Evolutionary conservation across 768 basidiomycete genomes (phyloP).

Genomic region (Leccinum imitatum): DNA sequence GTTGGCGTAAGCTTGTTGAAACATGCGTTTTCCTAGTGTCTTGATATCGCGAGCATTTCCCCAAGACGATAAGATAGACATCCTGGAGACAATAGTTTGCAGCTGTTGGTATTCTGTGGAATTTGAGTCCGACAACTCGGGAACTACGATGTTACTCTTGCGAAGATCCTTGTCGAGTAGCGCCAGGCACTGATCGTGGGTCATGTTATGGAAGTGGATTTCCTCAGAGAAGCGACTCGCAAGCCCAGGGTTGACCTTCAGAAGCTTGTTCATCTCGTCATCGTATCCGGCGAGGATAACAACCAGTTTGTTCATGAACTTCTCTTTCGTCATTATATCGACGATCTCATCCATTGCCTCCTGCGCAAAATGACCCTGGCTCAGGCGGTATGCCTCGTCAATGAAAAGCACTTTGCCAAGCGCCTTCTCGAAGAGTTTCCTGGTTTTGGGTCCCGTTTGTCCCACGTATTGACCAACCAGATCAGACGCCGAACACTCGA

Average conservation of each 20-base stretch:
- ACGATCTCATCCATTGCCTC: constrained; percentile 76
- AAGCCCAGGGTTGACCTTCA: constrained; percentile 59
- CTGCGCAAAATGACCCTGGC: constrained; percentile 61
- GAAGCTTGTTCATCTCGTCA: constrained; percentile 59
- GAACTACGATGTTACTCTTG: constrained; percentile 41
- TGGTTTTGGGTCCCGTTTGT: constrained; percentile 69
- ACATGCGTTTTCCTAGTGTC: constrained; percentile 38
- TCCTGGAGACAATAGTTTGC: constrained; percentile 30
- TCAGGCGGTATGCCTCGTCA: constrained; percentile 68
- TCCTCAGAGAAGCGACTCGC: constrained; percentile 69
- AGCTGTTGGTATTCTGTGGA: constrained; percentile 10
- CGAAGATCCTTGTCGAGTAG: constrained; percentile 48
- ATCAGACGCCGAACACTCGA: constrained; percentile 70
- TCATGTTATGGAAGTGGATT: constrained; percentile 53
- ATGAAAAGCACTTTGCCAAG: constrained; percentile 68
- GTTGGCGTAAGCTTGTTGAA: constrained; percentile 16
- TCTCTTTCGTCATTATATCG: constrained; percentile 56
- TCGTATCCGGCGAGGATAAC: constrained; percentile 74
- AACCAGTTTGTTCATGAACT: constrained; percentile 57
- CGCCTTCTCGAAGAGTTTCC: constrained; percentile 58
- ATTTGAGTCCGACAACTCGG: constrained; percentile 26
- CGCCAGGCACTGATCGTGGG: constrained; percentile 46
- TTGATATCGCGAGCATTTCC: constrained; percentile 69
- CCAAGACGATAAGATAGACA: constrained; percentile 54
- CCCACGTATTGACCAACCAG: constrained; percentile 70